phyloP scores from a whole-genome alignment of 2,329 filamentous ascomycete genomes.

The Colletotrichum sp. region DNA sequence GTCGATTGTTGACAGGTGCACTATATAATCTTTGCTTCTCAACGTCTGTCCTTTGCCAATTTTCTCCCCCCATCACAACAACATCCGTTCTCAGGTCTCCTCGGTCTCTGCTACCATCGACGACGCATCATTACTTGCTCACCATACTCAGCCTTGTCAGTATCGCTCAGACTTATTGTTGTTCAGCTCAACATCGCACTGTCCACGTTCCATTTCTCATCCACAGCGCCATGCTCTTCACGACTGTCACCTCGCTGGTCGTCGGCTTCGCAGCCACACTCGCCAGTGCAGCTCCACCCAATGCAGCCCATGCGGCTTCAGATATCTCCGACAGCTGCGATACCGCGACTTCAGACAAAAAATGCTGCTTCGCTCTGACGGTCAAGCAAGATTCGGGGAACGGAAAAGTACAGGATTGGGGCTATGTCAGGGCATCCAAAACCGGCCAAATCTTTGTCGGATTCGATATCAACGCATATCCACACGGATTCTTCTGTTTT shows the following conservation, averaged over 20 bases:
- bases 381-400: not conserved
- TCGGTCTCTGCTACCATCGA: not conserved
- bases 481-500: not conserved
- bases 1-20: not conserved
- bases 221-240: not conserved
- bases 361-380: not conserved
- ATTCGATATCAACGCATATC: not conserved
- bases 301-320: not conserved
- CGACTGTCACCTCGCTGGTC: rapidly evolving
- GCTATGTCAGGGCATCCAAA: rapidly evolving
- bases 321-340: not conserved
- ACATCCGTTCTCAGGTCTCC: not conserved
- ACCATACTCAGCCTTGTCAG: not conserved
- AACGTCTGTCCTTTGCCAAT: not conserved
- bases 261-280: not conserved
- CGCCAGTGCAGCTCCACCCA: not conserved
- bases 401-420: not conserved
- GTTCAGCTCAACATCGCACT: rapidly evolving
- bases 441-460: rapidly evolving
- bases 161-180: not conserved
- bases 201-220: not conserved
- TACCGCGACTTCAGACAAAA: not conserved
- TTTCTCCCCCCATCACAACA: not conserved
- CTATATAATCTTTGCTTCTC: not conserved
- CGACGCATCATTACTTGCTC: not conserved